Conservation (phyloP, 805 yeast species). For the Priceomyces fermenticarens region DNA sequence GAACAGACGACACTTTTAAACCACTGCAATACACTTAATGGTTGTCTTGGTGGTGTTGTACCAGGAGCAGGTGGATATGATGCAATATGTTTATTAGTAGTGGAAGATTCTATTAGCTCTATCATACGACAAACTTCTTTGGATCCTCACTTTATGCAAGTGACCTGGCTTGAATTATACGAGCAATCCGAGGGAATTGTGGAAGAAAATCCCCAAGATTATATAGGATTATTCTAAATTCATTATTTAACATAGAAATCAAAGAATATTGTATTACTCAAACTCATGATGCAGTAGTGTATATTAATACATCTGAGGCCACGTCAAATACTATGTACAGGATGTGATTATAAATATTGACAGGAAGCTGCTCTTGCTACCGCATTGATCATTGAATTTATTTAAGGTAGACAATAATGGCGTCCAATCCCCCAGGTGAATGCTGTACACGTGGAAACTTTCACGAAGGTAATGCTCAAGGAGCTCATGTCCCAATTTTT, state of each 20-base stretch:
- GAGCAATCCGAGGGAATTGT: slow-evolving; percentile 61
- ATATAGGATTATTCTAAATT: slow-evolving; percentile 12
- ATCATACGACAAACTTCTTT: slow-evolving; percentile 17
- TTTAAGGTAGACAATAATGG: slow-evolving; percentile 20
- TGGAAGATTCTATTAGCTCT: slow-evolving; percentile 37
- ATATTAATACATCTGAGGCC: no score
- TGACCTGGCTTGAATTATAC: slow-evolving; percentile 64
- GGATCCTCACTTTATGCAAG: slow-evolving; percentile 38
- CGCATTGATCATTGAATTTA: no score
- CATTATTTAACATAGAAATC: neutral
- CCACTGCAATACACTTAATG: slow-evolving; percentile 45
- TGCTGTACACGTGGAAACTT: slow-evolving; percentile 44
- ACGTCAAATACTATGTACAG: no score
- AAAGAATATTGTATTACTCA: neutral
- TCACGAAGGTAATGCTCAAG: slow-evolving; percentile 53
- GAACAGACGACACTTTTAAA: slow-evolving; percentile 72
- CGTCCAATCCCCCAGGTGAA: slow-evolving; percentile 51
- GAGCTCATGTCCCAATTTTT: slow-evolving; percentile 36
- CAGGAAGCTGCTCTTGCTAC: no score
- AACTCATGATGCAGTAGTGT: no score
- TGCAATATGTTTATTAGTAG: slow-evolving; percentile 75
- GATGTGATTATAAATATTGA: no score
- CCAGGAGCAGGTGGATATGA: slow-evolving; percentile 99
- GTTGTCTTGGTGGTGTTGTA: slow-evolving; percentile 92
- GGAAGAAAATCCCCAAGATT: slow-evolving; percentile 43